Evolutionary conservation across 768 basidiomycete species (phyloP), one percentile per base, ranked within the genome.

Genomic region (Phlebiopsis gigantea): DNA sequence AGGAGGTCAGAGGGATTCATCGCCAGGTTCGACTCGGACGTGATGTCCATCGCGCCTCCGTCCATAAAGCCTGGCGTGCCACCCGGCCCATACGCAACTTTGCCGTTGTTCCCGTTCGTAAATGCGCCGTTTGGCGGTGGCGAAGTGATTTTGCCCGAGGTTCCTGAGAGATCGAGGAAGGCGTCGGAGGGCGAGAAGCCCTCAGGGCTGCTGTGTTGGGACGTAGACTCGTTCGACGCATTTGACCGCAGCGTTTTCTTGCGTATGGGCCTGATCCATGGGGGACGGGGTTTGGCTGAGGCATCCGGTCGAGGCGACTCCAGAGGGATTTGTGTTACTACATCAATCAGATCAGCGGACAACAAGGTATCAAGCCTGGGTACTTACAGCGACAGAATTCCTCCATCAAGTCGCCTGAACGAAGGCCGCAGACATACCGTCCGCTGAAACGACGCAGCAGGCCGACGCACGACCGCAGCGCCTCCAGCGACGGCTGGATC

Each of bases 371-470:
- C 10, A 30, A 8, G 24, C 55, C 9, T 2, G 30, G 41, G 15
- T 75, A 87, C 92, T 72, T 68, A 90, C 93, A 73, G 67, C 93
- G 84, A 73, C 94, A 96, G 69, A 95, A 94, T 69, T 96, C 94
- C 67, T 96, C 93, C 80, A 97, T 88, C 43, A 96, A 79, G 71
- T 96, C 94, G 26, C 93, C 92, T 46, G 89, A 92, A 51, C 94
- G 77, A 43, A 93, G 81, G 1, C 93, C 93, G 67, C 94, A 96
- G 21, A 96, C 83, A 72, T 97, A 97, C 46, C 93, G 81, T 60
- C 89, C 90, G 62, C 91, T 93, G 71, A 97, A 97, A 31, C 92
- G 79, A 55, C 91, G 75, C 57, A 96, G 72, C n/a, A 97, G 76
- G 4, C 88, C 88, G 7, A 96, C 89, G 65, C 93, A 96, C 3